Base-by-base conservation (phyloP, 176 grass and related monocot genomes). In the Metroxylon sagu region DNA sequence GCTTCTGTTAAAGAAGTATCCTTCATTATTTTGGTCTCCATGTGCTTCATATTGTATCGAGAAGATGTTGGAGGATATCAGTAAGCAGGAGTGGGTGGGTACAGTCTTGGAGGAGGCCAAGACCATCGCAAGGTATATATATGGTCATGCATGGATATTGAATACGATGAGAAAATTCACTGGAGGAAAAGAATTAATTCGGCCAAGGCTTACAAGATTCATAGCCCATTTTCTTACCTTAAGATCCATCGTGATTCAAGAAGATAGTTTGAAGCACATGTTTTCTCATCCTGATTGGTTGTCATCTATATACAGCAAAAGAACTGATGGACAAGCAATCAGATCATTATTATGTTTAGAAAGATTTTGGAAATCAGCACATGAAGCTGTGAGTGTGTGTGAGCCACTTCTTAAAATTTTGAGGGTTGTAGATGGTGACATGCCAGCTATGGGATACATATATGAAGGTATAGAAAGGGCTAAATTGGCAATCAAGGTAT, bases 61-160 rank as follows among this genome's bases (percentile, higher is more conserved):
- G 68, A 71, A 71, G 39, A 71, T 71, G 56, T 59, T 71, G 39
- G 68, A 71, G 43, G 68, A 71, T 71, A 71, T 71, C 25, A 60
- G 68, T 30, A 71, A 71, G 39, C 35, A 28, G 31, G 68, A 71
- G 3, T 60, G 68, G 68, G 30, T 60, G 16, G 59, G 43, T 5
- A 26, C 56, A 50, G 39, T 58, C 28, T 50, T 71, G 26, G 68
- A 71, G 17, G 68, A 71, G 21, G 43, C 55, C 21, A 71, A 23
- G 35, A 59, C 35, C 30, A 60, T 71, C 4, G 23, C 68, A 18
- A 50, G 39, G 43, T 71, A 59, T 29, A 60, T 71, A 6, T 59
- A 51, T 25, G 28, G 35, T 43, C 29, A 71, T 56, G 29, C 27
- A 50, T 71, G 68, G 68, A 71, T 71, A 10, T 59, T 50, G 6